A percentile compares a stretch with the other conserved stretches of the same genome.
Evolutionary conservation across 306 rosid species (phyloP).

Genomic region (Trifolium fragiferum): DNA sequence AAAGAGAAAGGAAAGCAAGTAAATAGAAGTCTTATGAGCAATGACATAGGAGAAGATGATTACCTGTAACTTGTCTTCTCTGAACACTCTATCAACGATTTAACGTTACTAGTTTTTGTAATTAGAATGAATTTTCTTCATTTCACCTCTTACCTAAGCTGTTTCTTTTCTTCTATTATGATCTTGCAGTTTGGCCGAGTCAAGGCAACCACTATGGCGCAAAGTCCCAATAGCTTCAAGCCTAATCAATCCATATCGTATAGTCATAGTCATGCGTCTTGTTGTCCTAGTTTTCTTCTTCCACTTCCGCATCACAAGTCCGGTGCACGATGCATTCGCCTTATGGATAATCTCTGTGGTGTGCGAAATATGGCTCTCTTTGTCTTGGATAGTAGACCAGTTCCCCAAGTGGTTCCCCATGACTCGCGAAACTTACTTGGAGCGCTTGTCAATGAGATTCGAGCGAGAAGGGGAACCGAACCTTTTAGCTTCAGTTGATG

Average conservation of each 20-base stretch:
- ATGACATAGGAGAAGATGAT: conserved; percentile 66
- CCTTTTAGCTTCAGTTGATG: conserved; percentile 63
- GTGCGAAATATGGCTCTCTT: conserved; percentile 88
- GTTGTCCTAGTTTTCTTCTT: conserved; percentile 76
- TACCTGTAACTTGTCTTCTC: conserved; percentile 49
- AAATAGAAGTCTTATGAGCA: conserved; percentile 65
- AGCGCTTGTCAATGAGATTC: conserved; percentile 78
- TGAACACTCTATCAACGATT: neutral
- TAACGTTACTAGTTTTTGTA: neutral
- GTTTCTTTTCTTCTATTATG: neutral
- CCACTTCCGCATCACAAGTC: conserved; percentile 75
- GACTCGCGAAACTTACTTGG: conserved; percentile 78
- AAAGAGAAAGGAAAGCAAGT: conserved; percentile 65
- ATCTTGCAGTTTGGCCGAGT: conserved; percentile 67
- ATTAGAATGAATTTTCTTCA: neutral
- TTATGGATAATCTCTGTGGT: conserved; percentile 87
- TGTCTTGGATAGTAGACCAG: conserved; percentile 91
- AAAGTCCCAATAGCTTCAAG: conserved; percentile 77
- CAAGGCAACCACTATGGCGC: conserved; percentile 91
- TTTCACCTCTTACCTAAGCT: neutral
- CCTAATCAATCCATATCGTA: conserved; percentile 91
- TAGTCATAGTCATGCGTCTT: conserved; percentile 76
- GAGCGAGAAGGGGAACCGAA: conserved; percentile 76
- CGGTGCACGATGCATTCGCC: conserved; percentile 76
- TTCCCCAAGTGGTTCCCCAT: conserved; percentile 94